Base-by-base conservation (phyloP, 2,329 filamentous ascomycete genomes). In the Ophiostoma novo-ulmi region DNA sequence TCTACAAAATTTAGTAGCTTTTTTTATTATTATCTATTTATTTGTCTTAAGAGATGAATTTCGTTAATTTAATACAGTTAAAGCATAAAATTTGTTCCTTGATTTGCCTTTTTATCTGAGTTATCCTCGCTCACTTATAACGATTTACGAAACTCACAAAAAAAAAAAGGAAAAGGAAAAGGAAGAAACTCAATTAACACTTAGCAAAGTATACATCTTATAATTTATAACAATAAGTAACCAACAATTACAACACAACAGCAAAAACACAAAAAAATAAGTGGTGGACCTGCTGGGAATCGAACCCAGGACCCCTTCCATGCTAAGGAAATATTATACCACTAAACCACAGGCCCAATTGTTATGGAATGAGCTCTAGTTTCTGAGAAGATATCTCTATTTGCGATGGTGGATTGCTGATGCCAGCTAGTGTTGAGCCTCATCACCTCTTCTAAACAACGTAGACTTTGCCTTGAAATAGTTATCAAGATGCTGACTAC, bases 311-410 rank as follows among this genome's bases (percentile, higher is more conserved):
- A 48, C 44, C 44, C 44, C 44, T 48, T 48, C 44, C 44, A 48
- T 48, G 44, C 44, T 48, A 48, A 48, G 44, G 44, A 48, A 48
- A 48, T 48, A 48, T 48, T 48, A 48, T 48, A 48, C 44, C 44
- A 48, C 44, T 48, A 48, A 48, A 48, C 44, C 44, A 48, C 44
- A 48, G 44, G 44, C 44, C 44, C 44, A 48, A 20, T 48, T 48
- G 44, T 20, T 48, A 48, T 48, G 17, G 17, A 48, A 44, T 5
- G 4, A 0, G 14, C 1, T 17, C 13, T 6, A 5, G 41, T 17
- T 44, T 5, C 41, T 44, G 44, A 20, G 44, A n/a, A 17, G 5
- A 48, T 7, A 48, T 48, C 17, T 20, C 44, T 20, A 48, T n/a
- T n/a, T 7, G 5, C 5, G 5, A 48, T 7, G 44, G 44, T 20